A percentile compares a stretch with the other conserved stretches of the same genome.
phyloP scores from a whole-genome alignment of 2,329 filamentous ascomycete species.

The Verruconis gallopava region DNA sequence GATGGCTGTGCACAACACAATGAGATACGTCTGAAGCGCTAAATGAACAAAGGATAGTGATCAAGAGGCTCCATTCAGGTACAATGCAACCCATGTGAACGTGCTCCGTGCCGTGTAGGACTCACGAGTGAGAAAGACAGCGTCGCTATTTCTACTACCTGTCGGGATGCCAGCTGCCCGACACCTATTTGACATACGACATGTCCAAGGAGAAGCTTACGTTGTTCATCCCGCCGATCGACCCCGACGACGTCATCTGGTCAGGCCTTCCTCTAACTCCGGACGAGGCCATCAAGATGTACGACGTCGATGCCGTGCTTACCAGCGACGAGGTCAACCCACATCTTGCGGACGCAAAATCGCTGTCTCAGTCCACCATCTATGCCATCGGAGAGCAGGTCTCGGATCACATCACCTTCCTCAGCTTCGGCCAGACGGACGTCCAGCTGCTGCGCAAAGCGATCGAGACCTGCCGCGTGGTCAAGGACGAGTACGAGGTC shows the following conservation, averaged over 20 bases:
- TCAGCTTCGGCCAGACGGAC: slow-evolving; percentile 55
- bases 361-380: slow-evolving; percentile 35
- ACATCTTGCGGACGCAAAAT: slow-evolving; percentile 37
- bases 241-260: slow-evolving; percentile 88
- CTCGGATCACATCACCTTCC: slow-evolving; percentile 56
- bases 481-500: slow-evolving; percentile 80
- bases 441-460: slow-evolving; percentile 42
- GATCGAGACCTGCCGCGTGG: slow-evolving; percentile 67
- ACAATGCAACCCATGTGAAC: no score
- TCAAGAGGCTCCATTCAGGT: slow-evolving; percentile 68
- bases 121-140: slow-evolving; percentile 43
- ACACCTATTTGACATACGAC: slow-evolving; percentile 72
- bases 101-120: no score
- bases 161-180: slow-evolving; percentile 69
- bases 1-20: neutral
- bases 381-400: slow-evolving; percentile 73
- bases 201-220: slow-evolving; percentile 59
- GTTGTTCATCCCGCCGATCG: slow-evolving; percentile 80
- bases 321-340: slow-evolving; percentile 62
- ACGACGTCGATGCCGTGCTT: slow-evolving; percentile 56
- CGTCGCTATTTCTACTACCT: slow-evolving; percentile 92
- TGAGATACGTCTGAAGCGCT: no score
- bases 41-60: slow-evolving; percentile 65
- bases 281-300: slow-evolving; percentile 61
- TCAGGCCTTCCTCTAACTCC: slow-evolving; percentile 69